These are phyloP conservation scores for Saccharomycopsis fodiens DNA, from an alignment of 805 yeast species.

Conservation along the genomic window DNA sequence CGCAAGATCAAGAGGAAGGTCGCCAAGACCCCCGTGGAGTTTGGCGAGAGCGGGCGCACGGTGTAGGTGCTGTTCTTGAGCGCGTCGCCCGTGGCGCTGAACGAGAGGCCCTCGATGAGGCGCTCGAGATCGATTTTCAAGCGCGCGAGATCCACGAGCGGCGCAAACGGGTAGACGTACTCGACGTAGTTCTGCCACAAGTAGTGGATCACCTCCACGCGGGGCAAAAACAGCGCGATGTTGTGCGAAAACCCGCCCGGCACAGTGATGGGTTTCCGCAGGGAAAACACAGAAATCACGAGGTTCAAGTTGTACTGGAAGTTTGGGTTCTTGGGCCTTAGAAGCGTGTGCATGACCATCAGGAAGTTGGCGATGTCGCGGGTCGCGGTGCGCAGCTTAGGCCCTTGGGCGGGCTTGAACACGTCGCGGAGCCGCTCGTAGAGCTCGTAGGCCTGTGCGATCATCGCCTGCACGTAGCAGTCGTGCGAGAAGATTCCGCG, in stretches of 20 bases:
- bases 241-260: background rate
- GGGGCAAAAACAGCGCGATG: slow-evolving; percentile 12
- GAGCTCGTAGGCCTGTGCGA: background rate
- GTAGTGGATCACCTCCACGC: slow-evolving; percentile 3
- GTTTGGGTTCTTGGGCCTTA: background rate
- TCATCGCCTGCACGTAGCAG: background rate
- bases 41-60: slow-evolving; percentile 5
- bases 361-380: background rate
- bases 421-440: background rate
- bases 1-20: slow-evolving; percentile 13
- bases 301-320: background rate
- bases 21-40: slow-evolving; percentile 9
- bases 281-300: background rate
- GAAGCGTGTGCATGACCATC: background rate
- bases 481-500: background rate
- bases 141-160: slow-evolving; percentile 7
- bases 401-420: background rate
- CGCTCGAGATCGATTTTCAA: slow-evolving; percentile 11
- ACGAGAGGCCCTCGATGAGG: slow-evolving; percentile 10
- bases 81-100: background rate
- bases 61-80: background rate
- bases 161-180: slow-evolving; percentile 17
- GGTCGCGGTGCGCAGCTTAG: background rate
- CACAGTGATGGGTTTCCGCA: background rate
- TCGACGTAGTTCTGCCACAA: slow-evolving; percentile 13